phyloP scores from a whole-genome alignment of 495 filamentous ascomycete genomes.

The Annulohypoxylon maeteangense region DNA sequence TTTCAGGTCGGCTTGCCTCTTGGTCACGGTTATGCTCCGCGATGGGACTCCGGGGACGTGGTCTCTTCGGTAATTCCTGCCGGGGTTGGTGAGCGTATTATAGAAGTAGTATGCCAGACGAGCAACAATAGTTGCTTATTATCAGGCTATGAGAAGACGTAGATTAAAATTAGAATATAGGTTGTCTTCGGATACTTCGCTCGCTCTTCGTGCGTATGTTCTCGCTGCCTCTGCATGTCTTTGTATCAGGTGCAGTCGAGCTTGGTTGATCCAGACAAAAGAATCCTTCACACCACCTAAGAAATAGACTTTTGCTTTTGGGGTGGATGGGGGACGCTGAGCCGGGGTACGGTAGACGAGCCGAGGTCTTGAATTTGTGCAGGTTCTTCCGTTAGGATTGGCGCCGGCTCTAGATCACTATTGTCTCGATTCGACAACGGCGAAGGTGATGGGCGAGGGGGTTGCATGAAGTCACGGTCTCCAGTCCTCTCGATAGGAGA shows the following conservation, averaged over 20 bases:
- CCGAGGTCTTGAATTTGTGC: slow-evolving; percentile 47
- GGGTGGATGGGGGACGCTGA: slow-evolving; percentile 55
- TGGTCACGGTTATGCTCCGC: slow-evolving; percentile 9
- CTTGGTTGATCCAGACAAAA: slow-evolving; percentile 37
- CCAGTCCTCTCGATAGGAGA: slow-evolving; percentile 76
- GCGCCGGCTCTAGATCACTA: slow-evolving; percentile 32
- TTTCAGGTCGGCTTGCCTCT: neutral
- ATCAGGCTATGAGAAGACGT: slow-evolving; percentile 18
- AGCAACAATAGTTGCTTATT: neutral
- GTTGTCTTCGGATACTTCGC: slow-evolving; percentile 32
- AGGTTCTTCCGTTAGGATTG: slow-evolving; percentile 53
- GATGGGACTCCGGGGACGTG: neutral
- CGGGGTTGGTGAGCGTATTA: slow-evolving; percentile 7
- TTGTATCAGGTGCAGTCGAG: slow-evolving; percentile 19
- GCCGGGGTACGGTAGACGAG: slow-evolving; percentile 52
- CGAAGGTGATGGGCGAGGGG: slow-evolving; percentile 43
- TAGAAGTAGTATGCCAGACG: slow-evolving; percentile 19
- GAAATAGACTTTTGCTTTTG: slow-evolving; percentile 51
- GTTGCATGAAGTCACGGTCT: slow-evolving; percentile 43
- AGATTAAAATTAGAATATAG: slow-evolving; percentile 36
- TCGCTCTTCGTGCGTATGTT: slow-evolving; percentile 13
- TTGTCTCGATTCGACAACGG: slow-evolving; percentile 42
- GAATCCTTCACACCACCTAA: slow-evolving; percentile 45
- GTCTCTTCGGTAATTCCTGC: neutral
- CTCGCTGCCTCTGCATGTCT: slow-evolving; percentile 13